These are phyloP conservation scores for Mycena sp. DNA, from an alignment of 1,284 basidiomycete genomes.

Conservation along the genomic window DNA sequence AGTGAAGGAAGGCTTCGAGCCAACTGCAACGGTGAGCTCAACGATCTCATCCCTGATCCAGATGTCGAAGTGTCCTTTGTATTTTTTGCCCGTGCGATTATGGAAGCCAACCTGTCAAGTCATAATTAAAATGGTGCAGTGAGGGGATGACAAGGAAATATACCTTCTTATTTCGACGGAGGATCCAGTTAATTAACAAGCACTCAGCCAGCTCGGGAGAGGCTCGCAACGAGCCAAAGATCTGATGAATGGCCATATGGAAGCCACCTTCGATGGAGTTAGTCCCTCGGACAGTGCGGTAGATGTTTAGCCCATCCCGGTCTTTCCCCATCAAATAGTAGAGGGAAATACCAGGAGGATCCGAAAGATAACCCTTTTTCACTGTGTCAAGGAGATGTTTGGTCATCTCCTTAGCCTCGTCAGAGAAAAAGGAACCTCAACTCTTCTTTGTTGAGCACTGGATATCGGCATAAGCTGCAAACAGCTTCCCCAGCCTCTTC, in stretches of 20 bases:
- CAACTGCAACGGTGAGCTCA: constrained; percentile 4
- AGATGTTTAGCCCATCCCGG: constrained; percentile 9
- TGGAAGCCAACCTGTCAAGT: constrained; percentile 11
- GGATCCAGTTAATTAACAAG: constrained; percentile 10
- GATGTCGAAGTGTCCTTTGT: constrained; percentile 4
- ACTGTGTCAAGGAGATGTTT: constrained; percentile 1
- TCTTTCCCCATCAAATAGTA: constrained; percentile 14
- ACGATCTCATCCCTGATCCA: constrained; percentile 12
- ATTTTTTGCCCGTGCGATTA: constrained; percentile 8
- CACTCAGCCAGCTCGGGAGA: constrained; percentile 1
- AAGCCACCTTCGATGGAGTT: constrained; percentile 12
- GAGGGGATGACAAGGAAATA: not conserved
- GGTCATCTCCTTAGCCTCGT: not conserved
- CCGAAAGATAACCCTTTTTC: constrained; percentile 4
- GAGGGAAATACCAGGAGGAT: not conserved
- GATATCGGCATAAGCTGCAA: not conserved
- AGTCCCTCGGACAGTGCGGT: constrained; percentile 1
- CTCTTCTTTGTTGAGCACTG: not conserved
- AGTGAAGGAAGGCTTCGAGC: constrained; percentile 2
- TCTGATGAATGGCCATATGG: constrained; percentile 6
- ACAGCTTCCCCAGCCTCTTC: not conserved
- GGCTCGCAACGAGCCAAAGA: constrained; percentile 18
- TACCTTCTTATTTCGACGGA: constrained; percentile 8
- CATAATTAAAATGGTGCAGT: not conserved
- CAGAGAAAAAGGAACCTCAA: not conserved